Evolutionary conservation across 352 stramenopile species (phyloP), one percentile per base, ranked within the genome.

Genomic region (Blastocystis sp.): DNA sequence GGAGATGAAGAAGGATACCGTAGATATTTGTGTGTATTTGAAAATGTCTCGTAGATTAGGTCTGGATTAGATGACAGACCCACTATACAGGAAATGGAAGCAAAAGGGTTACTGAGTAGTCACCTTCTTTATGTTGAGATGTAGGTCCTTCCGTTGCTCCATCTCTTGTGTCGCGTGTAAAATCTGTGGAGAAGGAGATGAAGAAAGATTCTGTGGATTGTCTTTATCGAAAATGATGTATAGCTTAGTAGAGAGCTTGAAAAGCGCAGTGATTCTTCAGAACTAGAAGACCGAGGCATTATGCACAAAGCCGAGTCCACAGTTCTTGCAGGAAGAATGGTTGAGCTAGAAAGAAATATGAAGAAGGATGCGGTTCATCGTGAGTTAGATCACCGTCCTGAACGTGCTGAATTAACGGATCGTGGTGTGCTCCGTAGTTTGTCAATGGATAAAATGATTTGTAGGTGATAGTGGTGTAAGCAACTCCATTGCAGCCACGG

Each of bases 1-100:
- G 0, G 32, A 73, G 24, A 73, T 73, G 61, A 73, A 73, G 61
- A 73, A 73, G 24, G 61, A 73, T 73, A 19, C n/a, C n/a, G 24
- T 73, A 49, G n/a, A 21, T 39, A 14, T 7, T 46, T 39, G 43
- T 39, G 24, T 14, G 51, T 49, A 27, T 39, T 11, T 73, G 5
- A n/a, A 21, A 21, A 52, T 52, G 7, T 14, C n/a, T 73, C 14
- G 12, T 46, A 73, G n/a, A 39, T 73, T 5, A 9, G 32, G 7
- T 19, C 24, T 39, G 61, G 32, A 73, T 7, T 49, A 39, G 24
- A n/a, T 39, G 32, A 37, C 9, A 9, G 61, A 14, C 11, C 27
- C 12, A 19, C 9, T 73, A 29, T 73, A 5, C 32, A 73, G 32
- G 61, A 39, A 14, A 49, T 73, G 24, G 24, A 46, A 46, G n/a